phyloP scores from a whole-genome alignment of 257 asterid genomes.

The Nicotiana attenuata region DNA sequence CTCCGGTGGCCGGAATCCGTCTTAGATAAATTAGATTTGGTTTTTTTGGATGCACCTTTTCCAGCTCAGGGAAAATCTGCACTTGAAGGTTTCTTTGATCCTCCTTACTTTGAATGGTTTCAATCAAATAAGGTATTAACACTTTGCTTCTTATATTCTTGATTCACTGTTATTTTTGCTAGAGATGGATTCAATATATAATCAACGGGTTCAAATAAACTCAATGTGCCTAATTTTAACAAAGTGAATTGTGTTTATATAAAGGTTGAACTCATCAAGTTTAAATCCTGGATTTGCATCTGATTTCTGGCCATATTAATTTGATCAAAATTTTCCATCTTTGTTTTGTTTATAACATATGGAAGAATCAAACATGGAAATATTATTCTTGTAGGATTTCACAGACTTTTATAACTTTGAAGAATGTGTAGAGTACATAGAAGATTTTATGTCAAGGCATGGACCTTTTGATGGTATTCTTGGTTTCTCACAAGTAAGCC shows the following conservation, averaged over 20 bases:
- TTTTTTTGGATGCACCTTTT: constrained; percentile 28
- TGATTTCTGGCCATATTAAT: no score
- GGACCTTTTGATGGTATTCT: constrained; percentile 43
- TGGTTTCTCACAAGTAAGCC: constrained; percentile 38
- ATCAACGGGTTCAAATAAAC: no score
- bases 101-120: constrained; percentile 37
- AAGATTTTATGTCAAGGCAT: constrained; percentile 27
- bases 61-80: constrained; percentile 22
- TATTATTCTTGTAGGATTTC: constrained; percentile 10
- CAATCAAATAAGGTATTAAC: constrained; percentile 20
- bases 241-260: no score
- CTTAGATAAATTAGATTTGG: constrained; percentile 21
- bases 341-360: no score
- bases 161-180: no score
- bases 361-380: background rate
- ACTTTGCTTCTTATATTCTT: no score
- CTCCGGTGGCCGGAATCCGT: constrained; percentile 30
- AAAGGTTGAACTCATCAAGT: background rate
- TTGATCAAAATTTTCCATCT: background rate
- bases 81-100: constrained; percentile 32
- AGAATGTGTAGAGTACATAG: constrained; percentile 27
- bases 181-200: no score
- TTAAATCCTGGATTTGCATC: no score
- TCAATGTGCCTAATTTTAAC: no score
- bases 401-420: constrained; percentile 30